Evolutionary conservation across 495 filamentous ascomycete species (phyloP).

Genomic region (Delitschia confertaspora): DNA sequence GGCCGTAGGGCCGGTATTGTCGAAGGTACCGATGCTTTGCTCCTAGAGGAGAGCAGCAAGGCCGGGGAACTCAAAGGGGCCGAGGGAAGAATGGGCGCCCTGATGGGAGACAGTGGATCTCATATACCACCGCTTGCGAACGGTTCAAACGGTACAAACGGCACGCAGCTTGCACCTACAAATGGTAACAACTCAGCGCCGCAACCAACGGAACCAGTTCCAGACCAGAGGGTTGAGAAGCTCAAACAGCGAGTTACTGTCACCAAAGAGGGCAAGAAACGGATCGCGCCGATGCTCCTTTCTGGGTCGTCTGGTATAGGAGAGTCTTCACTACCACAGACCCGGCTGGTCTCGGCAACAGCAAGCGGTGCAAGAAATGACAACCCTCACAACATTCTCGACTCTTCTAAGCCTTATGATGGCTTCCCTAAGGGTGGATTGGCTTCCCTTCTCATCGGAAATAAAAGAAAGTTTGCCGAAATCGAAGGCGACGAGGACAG

Average conservation of each 20-base stretch:
- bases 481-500: slow-evolving; percentile 61
- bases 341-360: slow-evolving; percentile 66
- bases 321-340: slow-evolving; percentile 78
- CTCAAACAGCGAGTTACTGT: slow-evolving; percentile 86
- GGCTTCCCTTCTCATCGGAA: slow-evolving; percentile 74
- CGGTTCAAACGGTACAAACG: slow-evolving; percentile 31
- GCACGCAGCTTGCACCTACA: slow-evolving; percentile 37
- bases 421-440: slow-evolving; percentile 87
- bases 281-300: slow-evolving; percentile 83
- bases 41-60: slow-evolving; percentile 85
- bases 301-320: slow-evolving; percentile 71
- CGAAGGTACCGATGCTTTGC: slow-evolving; percentile 78
- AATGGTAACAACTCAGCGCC: slow-evolving; percentile 26
- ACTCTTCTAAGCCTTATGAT: slow-evolving; percentile 90
- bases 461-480: slow-evolving; percentile 73
- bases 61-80: slow-evolving; percentile 79
- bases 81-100: slow-evolving; percentile 88
- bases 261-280: slow-evolving; percentile 94
- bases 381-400: slow-evolving; percentile 73
- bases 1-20: slow-evolving; percentile 78
- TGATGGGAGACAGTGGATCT: slow-evolving; percentile 70
- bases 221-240: slow-evolving; percentile 60
- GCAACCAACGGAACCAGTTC: slow-evolving; percentile 39
- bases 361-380: slow-evolving; percentile 51
- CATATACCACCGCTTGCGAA: slow-evolving; percentile 6